Base-by-base conservation (phyloP, 768 basidiomycete species). In the Hygrophorus pudorinus region DNA sequence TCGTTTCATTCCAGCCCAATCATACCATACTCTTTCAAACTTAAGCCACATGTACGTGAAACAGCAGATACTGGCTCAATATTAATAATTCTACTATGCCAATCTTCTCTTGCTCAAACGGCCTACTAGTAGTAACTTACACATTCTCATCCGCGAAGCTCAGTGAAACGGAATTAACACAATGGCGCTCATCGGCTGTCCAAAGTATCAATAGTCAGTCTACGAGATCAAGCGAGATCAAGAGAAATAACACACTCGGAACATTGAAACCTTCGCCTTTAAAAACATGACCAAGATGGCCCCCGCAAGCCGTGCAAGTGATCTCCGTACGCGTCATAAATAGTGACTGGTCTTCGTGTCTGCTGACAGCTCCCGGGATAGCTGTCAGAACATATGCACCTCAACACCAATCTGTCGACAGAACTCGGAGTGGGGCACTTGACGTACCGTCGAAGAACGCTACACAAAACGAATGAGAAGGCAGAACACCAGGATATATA, bases 201-300 rank as follows among this genome's bases (percentile, higher is more conserved):
- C 11, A 11, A 20, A 29, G 34, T 10, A 11, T 4, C 16, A 18
- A 38, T 49, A 21, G 41, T 14, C 10, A 38, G 27, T 13, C 20
- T 16, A 12, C 9, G 7, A 30, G 30, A 18, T n/a, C 12, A n/a
- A 34, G 33, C 12, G n/a, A n/a, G 21, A 34, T 3, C 3, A 29
- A 32, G 44, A 36, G 16, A 7, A 14, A 5, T 10, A 27, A 65
- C 81, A 30, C 58, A 83, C 86, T 89, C 3, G 89, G 89, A 0
- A 79, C 89, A 4, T 64, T 45, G 62, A 75, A 91, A 1, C 84
- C 83, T 63, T 94, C 92, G 30, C 91, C 91, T 56, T 87, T 86
- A 76, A 97, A 97, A 32, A 97, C 86, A 58, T 97, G 92, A 3
- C 93, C 93, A 4, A 97, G 72, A 59, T 97, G 93, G 1, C 92